Conservation (phyloP, 1,284 basidiomycete genomes). For the Leccinum colubrinum region DNA sequence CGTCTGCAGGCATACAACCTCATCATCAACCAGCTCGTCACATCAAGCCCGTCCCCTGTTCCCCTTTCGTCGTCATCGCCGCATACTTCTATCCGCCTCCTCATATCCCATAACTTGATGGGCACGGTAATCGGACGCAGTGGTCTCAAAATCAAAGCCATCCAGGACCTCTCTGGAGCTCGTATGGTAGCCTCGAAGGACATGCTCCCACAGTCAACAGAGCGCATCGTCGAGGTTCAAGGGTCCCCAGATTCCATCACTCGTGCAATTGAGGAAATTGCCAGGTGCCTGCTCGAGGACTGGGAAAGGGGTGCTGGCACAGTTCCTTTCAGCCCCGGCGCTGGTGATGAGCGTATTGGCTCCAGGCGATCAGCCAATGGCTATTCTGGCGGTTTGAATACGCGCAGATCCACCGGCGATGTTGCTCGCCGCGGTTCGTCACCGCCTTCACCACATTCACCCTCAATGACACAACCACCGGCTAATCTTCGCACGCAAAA, state of each 20-base stretch:
- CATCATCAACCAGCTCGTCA: slow-evolving; percentile 91
- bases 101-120: slow-evolving; percentile 99
- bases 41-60: slow-evolving; percentile 67
- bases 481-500: slow-evolving; percentile 95
- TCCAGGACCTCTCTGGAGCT: slow-evolving; percentile 96
- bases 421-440: slow-evolving; percentile 45
- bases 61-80: slow-evolving; percentile 61
- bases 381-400: slow-evolving; percentile 40
- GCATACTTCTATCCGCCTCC: slow-evolving; percentile 89
- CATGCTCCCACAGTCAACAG: slow-evolving; percentile 98
- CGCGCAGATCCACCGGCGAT: slow-evolving; percentile 63
- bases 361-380: slow-evolving; percentile 47
- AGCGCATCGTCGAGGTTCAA: slow-evolving; percentile 96
- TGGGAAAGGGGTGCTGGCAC: slow-evolving; percentile 94
- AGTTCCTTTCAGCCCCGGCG: slow-evolving; percentile 93
- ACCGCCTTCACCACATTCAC: slow-evolving; percentile 56
- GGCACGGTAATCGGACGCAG: slow-evolving; percentile 97
- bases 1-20: slow-evolving; percentile 82
- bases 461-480: slow-evolving; percentile 49
- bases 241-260: slow-evolving; percentile 90
- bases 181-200: slow-evolving; percentile 98
- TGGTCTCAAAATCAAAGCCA: slow-evolving; percentile 99
- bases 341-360: slow-evolving; percentile 69
- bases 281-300: slow-evolving; percentile 93
- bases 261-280: slow-evolving; percentile 92